Evolutionary conservation across 352 stramenopile genomes (phyloP), one percentile per base, ranked within the genome.

Genomic region (Globisporangium viniferum): DNA sequence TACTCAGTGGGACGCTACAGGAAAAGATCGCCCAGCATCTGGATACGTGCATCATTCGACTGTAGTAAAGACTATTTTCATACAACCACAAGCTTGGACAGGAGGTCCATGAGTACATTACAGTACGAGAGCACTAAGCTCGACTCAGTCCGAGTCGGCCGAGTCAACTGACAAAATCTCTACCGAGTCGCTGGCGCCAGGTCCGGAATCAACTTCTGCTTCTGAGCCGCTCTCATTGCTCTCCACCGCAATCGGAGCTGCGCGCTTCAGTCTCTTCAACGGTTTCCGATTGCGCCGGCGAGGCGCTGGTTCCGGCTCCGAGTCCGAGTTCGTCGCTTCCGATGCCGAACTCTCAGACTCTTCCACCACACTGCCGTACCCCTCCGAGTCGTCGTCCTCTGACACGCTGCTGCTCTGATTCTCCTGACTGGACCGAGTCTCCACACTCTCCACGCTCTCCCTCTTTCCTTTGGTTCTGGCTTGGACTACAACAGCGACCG

Each of bases 1-100:
- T 60, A 18, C 73, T 84, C 0, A 69, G 74, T 54, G 58, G 68
- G 0, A n/a, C 41, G 10, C 49, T 78, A 33, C 70, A 46, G 27
- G 64, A 62, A 22, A 9, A 63, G 39, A 27, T 81, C 2, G 18
- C 53, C 35, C 20, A 39, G 4, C 59, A 59, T 5, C 6, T 9
- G 7, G 58, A 56, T 15, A 35, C 46, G 5, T 71, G 66, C 36
- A 64, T 71, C 57, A 22, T 67, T 24, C 35, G 66, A 8, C n/a
- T 54, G 39, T 62, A 44, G 20, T n/a, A 41, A 54, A 22, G 27
- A 14, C 18, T 1, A 53, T 6, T 27, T n/a, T 12, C 9, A 35
- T 20, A 20, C 27, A 51, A 4, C 9, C 18, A 48, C 36, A 44
- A 44, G 10, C 36, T 44, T 44, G 15, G 36, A 18, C 12, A 44